Percentiles rank a stretch among this genome's conserved stretches.
Evolutionary conservation across 1,284 basidiomycete genomes (phyloP).

Genomic region (Takashimella tepidaria): DNA sequence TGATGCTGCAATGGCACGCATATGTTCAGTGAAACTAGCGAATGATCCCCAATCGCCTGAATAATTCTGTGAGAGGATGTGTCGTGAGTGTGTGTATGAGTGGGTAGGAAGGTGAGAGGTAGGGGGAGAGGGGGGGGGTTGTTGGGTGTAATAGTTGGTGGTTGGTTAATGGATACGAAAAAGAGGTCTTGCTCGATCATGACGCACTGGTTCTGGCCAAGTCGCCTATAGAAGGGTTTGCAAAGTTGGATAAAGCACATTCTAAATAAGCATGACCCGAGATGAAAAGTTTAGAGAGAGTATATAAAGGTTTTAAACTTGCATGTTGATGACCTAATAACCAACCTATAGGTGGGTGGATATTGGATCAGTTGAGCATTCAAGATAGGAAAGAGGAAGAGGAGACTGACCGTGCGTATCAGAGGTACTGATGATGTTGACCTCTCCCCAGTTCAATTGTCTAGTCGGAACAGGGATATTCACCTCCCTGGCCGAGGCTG

Average conservation of each 20-base stretch:
- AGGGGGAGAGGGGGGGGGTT: neutral
- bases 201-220: slow-evolving; percentile 47
- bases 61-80: too few species aligned
- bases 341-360: slow-evolving; percentile 40
- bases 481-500: neutral
- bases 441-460: slow-evolving; percentile 43
- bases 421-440: slow-evolving; percentile 46
- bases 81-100: too few species aligned
- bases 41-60: slow-evolving; percentile 72
- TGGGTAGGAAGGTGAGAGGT: too few species aligned
- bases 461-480: slow-evolving; percentile 35
- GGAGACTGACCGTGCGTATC: slow-evolving; percentile 44
- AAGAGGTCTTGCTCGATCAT: too few species aligned
- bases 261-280: too few species aligned
- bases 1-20: slow-evolving; percentile 62
- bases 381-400: neutral
- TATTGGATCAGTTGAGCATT: neutral
- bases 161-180: too few species aligned
- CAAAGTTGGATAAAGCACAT: slow-evolving; percentile 14
- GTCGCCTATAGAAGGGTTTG: slow-evolving; percentile 28
- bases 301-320: slow-evolving; percentile 8
- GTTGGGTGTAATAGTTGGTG: too few species aligned
- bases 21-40: slow-evolving; percentile 70
- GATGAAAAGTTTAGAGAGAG: too few species aligned
- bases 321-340: slow-evolving; percentile 47